Evolutionary conservation across 2,329 filamentous ascomycete genomes (phyloP).

Genomic region (Beauveria pseudobassiana): DNA sequence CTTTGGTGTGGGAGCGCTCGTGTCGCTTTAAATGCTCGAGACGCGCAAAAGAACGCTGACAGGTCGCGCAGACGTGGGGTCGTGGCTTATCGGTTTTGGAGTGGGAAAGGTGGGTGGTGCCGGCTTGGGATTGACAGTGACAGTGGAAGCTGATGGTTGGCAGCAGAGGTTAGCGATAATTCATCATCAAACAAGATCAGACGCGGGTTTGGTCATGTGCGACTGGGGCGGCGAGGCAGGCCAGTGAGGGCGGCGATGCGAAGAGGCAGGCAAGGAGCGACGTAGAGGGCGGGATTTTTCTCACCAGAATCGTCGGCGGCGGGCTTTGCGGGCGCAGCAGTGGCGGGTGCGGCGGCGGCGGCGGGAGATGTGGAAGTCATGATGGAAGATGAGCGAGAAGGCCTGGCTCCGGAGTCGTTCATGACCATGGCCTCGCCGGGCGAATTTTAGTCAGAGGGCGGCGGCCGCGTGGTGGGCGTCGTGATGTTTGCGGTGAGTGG

Average conservation of each 20-base stretch:
- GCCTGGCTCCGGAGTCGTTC: constrained; percentile 31
- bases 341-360: constrained; percentile 16
- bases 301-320: constrained; percentile 35
- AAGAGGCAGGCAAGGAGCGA: not conserved
- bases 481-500: not conserved
- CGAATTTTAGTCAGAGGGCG: not conserved
- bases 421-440: constrained; percentile 28
- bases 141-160: constrained; percentile 35
- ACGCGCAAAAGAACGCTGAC: constrained; percentile 84
- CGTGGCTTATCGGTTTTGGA: constrained; percentile 93
- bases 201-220: too few species aligned
- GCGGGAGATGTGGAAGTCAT: constrained; percentile 26
- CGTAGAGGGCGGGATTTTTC: constrained; percentile 13
- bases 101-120: constrained; percentile 54
- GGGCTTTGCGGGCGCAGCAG: constrained; percentile 10
- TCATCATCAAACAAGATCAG: not conserved
- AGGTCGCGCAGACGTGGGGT: constrained; percentile 88
- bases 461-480: not conserved
- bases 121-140: constrained; percentile 42
- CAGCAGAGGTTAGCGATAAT: not conserved
- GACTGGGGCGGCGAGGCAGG: not conserved
- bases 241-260: not conserved
- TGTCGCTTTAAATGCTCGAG: constrained; percentile 82
- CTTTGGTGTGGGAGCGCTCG: constrained; percentile 47
- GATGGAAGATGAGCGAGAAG: constrained; percentile 30